Evolutionary conservation across 352 stramenopile genomes (phyloP).

Genomic region (Globisporangium viniferum): DNA sequence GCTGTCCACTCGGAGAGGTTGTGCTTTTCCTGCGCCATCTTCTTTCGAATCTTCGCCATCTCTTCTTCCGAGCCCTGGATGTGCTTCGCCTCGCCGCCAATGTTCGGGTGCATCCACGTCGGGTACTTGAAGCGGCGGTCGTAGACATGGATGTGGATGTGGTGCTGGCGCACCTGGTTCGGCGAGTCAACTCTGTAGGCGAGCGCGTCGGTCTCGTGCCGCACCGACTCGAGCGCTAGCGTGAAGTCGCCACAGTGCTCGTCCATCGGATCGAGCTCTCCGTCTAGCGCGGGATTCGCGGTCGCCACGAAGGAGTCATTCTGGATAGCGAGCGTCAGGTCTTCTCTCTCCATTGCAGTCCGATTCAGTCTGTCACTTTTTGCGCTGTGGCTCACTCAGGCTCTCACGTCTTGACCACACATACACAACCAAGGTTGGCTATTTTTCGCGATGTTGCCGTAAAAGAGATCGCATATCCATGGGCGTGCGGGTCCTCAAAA

Average conservation of each 20-base stretch:
- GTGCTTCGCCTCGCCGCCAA: constrained; percentile 43
- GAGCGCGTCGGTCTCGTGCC: constrained; percentile 14
- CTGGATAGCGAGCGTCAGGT: constrained; percentile 8
- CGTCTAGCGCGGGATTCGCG: neutral
- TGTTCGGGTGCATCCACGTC: constrained; percentile 66
- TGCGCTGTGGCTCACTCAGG: neutral
- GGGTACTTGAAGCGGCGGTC: constrained; percentile 60
- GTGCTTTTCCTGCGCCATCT: constrained; percentile 20
- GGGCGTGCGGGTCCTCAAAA: neutral
- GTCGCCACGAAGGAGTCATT: neutral
- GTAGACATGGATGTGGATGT: constrained; percentile 64
- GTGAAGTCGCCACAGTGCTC: constrained; percentile 15
- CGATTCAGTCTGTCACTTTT: neutral
- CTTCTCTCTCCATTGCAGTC: neutral
- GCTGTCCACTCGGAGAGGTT: constrained; percentile 68
- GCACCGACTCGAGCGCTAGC: constrained; percentile 14
- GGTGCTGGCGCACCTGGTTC: constrained; percentile 45
- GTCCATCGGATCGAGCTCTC: constrained; percentile 1
- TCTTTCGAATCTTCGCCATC: constrained; percentile 14
- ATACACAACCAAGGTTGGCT: neutral
- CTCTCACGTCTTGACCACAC: neutral
- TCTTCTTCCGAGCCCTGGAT: constrained; percentile 22
- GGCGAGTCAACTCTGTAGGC: constrained; percentile 31
- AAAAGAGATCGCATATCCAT: too few relatives aligned
- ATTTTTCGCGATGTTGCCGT: neutral